Conservation (phyloP, 1,139 yeast genomes). For the Taphrina populina region DNA sequence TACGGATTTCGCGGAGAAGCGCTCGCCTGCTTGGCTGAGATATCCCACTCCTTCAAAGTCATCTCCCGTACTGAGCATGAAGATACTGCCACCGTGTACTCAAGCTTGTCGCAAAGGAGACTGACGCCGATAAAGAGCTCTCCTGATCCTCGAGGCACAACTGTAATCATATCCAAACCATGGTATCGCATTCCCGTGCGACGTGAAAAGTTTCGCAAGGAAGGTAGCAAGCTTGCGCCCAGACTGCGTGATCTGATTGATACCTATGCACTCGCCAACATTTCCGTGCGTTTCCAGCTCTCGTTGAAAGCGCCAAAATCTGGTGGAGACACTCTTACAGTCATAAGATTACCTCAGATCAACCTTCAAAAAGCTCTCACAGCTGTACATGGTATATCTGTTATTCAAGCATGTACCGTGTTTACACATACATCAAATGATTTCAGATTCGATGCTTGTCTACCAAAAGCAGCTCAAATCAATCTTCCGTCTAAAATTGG, state of each 20-base stretch:
- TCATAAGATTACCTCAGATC: constrained; percentile 30
- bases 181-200: constrained; percentile 48
- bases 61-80: constrained; percentile 45
- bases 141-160: constrained; percentile 46
- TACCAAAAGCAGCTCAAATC: constrained; percentile 22
- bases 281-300: constrained; percentile 45
- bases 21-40: constrained; percentile 52
- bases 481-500: constrained; percentile 22
- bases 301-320: constrained; percentile 37
- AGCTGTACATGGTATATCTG: constrained; percentile 29
- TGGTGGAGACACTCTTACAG: constrained; percentile 26
- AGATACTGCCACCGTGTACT: constrained; percentile 47
- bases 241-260: constrained; percentile 43
- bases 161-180: constrained; percentile 45
- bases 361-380: constrained; percentile 36
- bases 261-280: constrained; percentile 45
- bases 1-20: constrained; percentile 73
- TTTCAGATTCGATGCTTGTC: constrained; percentile 34
- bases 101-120: constrained; percentile 44
- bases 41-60: constrained; percentile 43
- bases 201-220: constrained; percentile 42
- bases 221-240: constrained; percentile 42
- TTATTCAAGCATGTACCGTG: constrained; percentile 35
- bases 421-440: constrained; percentile 30
- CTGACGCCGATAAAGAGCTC: constrained; percentile 39